Base-by-base conservation (phyloP, 768 basidiomycete species). In the Leccinum uliginosum region DNA sequence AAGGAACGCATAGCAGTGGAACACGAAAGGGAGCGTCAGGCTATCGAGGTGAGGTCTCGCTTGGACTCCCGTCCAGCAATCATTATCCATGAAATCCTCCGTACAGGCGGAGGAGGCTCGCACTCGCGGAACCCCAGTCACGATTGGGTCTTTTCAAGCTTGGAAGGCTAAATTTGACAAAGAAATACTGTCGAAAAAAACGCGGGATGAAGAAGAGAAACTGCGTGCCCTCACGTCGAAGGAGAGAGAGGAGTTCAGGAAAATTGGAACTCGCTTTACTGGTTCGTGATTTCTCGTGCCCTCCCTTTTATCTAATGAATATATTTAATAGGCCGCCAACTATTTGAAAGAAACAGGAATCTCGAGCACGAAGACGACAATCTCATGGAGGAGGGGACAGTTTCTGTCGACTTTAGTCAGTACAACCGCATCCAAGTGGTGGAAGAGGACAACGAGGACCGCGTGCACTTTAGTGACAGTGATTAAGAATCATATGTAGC, bases 91-190 rank as follows among this genome's bases (percentile, higher is more conserved):
- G 19, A 44, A n/a, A 6, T 53, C 32, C 47, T 49, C 14, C 32
- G 51, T 47, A 45, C 66, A 97, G 93, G 93, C 84, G 59, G 89
- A 96, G 72, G 88, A 92, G 73, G 86, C 86, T 34, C 83, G 87
- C 58, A 94, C 89, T 50, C 83, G 88, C 53, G 96, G 96, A 29
- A 98, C 96, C n/a, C 85, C 89, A 32, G 91, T 99, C 30, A 98
- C 94, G 0, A 65, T 78, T 24, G 87, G 85, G 57, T 83, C 86
- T 1, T 99, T 98, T 76, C 82, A 77, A 55, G 76, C 73, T 27
- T 98, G 96, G 95, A 87, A 89, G 71, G 72, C 71, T 29, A 83
- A 78, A 61, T 97, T 97, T 64, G 86, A 91, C 65, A 80, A 78
- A 65, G 89, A 91, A 70, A 70, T 83, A 64, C 75, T 78, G 10